Base-by-base conservation (phyloP, 2,329 filamentous ascomycete genomes). In the Pleurostoma richardsiae region DNA sequence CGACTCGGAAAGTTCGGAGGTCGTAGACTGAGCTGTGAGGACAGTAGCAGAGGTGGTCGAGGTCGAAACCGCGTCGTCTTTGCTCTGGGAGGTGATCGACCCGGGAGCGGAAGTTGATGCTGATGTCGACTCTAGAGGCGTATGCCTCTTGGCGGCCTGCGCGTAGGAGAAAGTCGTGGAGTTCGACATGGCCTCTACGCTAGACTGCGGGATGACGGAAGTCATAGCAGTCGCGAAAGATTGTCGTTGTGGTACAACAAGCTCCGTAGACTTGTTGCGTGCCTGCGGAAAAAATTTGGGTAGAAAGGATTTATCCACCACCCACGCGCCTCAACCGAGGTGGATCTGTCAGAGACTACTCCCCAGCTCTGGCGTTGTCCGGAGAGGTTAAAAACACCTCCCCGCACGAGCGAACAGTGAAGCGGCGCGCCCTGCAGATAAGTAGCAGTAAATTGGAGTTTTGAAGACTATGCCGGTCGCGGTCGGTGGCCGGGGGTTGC, bases 121-220 rank as follows among this genome's bases (percentile, higher is more conserved):
- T 49, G 49, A 52, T 54, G 71, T 67, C 43, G 72, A 64, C 44
- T 71, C 60, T 47, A 69, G 59, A 46, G 71, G 61, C 45, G 75
- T 62, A 59, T 86, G 80, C 61, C 91, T 90, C 68, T 94, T 94
- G 50, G 92, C 92, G 62, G 92, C 92, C 77, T 96, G 90, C 59
- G 92, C 92, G 69, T 97, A 97, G 50, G 92, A 96, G 65, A 96
- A 96, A 31, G 81, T 74, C 51, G 81, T 74, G 52, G 79, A 58
- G 49, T 67, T 66, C 54, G 77, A 77, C 79, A 81, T 82, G 43
- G 57, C 58, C 56, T 58, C 52, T 36, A n/a, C 33, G 33, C 33
- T 36, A 36, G 33, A 36, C 33, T 36, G 8, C 8, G 33, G n/a
- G 8, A 36, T 36, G 8, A 36, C 38, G 31, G 51, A 50, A 43